Evolutionary conservation across 371 early-diverging fungal genomes (phyloP), one percentile per base, ranked within the genome.

Genomic region (Mortierella sp.): DNA sequence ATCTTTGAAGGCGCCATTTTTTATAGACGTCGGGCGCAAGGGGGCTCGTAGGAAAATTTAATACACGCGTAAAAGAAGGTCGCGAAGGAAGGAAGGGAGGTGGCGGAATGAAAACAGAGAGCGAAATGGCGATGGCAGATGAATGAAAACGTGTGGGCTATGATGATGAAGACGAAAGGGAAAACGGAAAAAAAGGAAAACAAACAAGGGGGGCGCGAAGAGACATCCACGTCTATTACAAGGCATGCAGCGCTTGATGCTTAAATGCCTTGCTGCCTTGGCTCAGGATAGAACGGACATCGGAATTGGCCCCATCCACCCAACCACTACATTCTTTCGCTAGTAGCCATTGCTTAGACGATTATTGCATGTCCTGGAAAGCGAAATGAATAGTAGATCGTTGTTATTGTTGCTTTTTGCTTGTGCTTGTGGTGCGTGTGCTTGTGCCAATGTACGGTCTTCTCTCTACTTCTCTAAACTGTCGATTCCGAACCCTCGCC

Each of bases 401-500:
- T 71, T 71, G 0, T 50, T 19, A 1, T 50, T 51, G 48, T 34
- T 50, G n/a, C n/a, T 26, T 31, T 71, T 28, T 61, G 34, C 5
- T 61, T 19, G 61, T 61, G 61, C 61, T 28, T 61, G 37, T 55
- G 8, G 26, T 55, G 53, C 21, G 24, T 53, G 53, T 21, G 21
- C 21, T 0, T 21, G 26, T 37, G 40, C 64, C 37, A 64, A 64
- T 64, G 64, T 64, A 64, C 64, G 37, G 3, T 64, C 19, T 37
- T 21, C 37, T 31, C 34, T 19, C 34, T 37, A 16, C 24, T n/a
- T 51, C 71, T 71, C 70, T 71, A 81, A 50, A 55, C 82, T 46
- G 76, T 72, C 55, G 82, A 75, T 71, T 80, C 81, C 43, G 78
- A 61, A 53, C 48, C 80, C 0, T 77, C 84, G 6, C 46, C 75